Evolutionary conservation across 2,329 filamentous ascomycete genomes (phyloP).

Genomic region (Teratosphaeria nubilosa): DNA sequence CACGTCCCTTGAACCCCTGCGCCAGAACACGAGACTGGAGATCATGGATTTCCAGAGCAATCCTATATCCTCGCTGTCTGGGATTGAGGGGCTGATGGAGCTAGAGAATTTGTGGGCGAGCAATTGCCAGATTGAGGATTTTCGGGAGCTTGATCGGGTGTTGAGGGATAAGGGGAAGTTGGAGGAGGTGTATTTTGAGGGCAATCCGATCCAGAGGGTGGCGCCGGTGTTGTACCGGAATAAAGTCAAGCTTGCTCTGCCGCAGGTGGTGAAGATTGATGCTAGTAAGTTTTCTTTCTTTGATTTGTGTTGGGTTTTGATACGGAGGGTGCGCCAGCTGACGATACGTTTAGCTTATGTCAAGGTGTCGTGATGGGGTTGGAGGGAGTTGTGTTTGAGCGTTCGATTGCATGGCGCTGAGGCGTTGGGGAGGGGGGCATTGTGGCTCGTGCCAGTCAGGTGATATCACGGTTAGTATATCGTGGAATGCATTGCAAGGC

Average conservation of each 20-base stretch:
- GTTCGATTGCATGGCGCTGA: neutral
- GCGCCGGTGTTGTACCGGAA: constrained; percentile 84
- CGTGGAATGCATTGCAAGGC: neutral
- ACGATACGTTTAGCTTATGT: neutral
- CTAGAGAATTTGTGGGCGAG: constrained; percentile 93
- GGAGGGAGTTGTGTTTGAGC: neutral
- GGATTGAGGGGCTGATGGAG: constrained; percentile 56
- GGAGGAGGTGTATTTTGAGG: constrained; percentile 91
- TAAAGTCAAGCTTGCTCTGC: constrained; percentile 79
- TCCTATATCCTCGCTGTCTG: constrained; percentile 62
- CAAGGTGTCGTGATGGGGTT: neutral
- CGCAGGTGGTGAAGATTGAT: constrained; percentile 87
- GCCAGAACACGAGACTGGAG: constrained; percentile 46
- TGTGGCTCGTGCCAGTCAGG: neutral
- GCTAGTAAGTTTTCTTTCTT: constrained; percentile 62
- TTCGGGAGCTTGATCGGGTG: constrained; percentile 70
- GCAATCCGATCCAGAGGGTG: constrained; percentile 74
- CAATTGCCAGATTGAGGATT: constrained; percentile 71
- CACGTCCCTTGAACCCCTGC: constrained; percentile 61
- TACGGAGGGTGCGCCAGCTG: neutral
- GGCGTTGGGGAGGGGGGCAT: neutral
- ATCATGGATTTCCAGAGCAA: constrained; percentile 89
- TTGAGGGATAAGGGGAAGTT: constrained; percentile 69
- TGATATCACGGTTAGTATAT: neutral
- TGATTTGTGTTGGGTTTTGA: neutral